Percentiles rank a stretch among this genome's conserved stretches.
phyloP scores from a whole-genome alignment of 208 protist species.

The Naegleria fowleri region DNA sequence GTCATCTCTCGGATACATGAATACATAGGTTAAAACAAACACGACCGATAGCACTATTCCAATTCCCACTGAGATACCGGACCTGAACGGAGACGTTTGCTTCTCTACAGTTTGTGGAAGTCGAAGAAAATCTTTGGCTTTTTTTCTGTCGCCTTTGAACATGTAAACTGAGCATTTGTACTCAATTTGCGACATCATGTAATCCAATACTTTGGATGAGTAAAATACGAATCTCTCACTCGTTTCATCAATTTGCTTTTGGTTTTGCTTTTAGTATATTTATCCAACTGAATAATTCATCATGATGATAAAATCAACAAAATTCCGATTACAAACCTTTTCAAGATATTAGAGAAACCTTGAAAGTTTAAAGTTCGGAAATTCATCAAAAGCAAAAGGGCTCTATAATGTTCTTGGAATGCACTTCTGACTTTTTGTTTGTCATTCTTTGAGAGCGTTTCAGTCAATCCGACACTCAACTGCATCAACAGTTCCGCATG shows the following conservation, averaged over 20 bases:
- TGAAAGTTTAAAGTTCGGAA: conserved; percentile 44
- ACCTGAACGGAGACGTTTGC: conserved; percentile 12
- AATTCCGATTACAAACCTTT: conserved; percentile 35
- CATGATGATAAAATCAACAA: background rate
- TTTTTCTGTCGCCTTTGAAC: conserved; percentile 20
- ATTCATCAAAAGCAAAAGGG: conserved; percentile 32
- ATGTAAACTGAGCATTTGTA: background rate
- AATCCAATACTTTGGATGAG: conserved; percentile 26
- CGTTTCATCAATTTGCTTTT: background rate
- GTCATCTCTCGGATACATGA: conserved; percentile 26
- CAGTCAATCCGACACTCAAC: background rate
- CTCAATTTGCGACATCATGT: conserved; percentile 26
- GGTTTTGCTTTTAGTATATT: conserved; percentile 27
- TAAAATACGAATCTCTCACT: conserved; percentile 3
- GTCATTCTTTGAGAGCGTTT: background rate
- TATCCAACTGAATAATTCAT: conserved; percentile 24
- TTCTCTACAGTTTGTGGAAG: background rate
- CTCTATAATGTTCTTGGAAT: conserved; percentile 25
- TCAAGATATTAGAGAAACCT: conserved; percentile 42
- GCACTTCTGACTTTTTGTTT: conserved; percentile 13
- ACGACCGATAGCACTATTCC: conserved; percentile 35
- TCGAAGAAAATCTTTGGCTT: conserved; percentile 2
- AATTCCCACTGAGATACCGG: conserved; percentile 35
- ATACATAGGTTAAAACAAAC: conserved; percentile 34
- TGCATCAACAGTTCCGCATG: background rate